Base-by-base conservation (phyloP, 2,329 filamentous ascomycete genomes). In the Thermochaetoides dissita region DNA sequence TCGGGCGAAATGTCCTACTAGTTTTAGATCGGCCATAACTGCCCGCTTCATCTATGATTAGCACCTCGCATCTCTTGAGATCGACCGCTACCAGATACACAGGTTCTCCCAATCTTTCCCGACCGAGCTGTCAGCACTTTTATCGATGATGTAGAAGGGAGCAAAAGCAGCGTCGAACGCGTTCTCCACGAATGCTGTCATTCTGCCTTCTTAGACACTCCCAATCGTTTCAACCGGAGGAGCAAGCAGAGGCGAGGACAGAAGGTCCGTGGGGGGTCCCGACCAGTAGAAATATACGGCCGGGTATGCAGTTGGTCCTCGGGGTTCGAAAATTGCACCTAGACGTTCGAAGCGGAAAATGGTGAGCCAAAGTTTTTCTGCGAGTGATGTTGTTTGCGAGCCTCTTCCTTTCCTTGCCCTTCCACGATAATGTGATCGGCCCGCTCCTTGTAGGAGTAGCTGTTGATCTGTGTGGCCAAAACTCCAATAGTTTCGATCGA, bases 261-360 rank as follows among this genome's bases (percentile, higher is more conserved):
- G 17, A 12, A 37, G 24, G 35, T 9, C 32, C n/a, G 41, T 41
- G 8, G 38, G 47, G 28, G 42, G 34, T 36, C 42, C 35, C 28
- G 41, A 30, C 43, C 43, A 48, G 41, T 40, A 48, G 28, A 51
- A 44, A 6, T 40, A 43, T 38, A 49, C 41, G 7, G 41, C 42
- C 37, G 43, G 46, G 31, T 43, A 41, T 9, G 47, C 40, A 8
- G 39, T 34, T 8, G 39, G 36, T 9, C 39, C 43, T 10, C 37
- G 38, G 2, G 39, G 32, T 11, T 47, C 42, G 35, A 45, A 45
- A 11, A 44, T 30, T 28, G 46, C 41, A 40, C 48, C 46, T 48
- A 43, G 10, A 34, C n/a, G 33, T 17, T 30, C 32, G 29, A 30
- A n/a, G n/a, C n/a, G 17, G 17, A 3, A 24, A 24, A 24, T 24